phyloP scores from a whole-genome alignment of 192 early-diverging fungal species.

The Podila clonocystis region DNA sequence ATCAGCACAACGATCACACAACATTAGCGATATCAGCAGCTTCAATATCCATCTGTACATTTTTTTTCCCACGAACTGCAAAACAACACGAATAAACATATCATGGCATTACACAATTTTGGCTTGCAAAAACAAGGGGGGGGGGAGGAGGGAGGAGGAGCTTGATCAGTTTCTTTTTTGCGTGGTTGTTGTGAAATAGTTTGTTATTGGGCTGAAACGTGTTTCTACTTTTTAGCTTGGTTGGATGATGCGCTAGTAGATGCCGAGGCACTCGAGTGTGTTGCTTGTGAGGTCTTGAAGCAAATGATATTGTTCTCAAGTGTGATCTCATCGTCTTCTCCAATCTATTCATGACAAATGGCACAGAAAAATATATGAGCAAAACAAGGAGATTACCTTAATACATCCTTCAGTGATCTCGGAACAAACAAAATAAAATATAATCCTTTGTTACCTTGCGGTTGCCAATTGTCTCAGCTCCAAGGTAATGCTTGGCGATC shows the following conservation, averaged over 20 bases:
- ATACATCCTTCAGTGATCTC: neutral
- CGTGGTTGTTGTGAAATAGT: no score
- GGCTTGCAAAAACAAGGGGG: no score
- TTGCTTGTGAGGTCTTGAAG: slow-evolving; percentile 68
- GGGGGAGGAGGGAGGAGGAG: no score
- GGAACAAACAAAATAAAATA: neutral
- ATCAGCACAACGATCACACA: neutral
- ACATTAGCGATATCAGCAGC: no score
- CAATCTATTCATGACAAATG: slow-evolving; percentile 52
- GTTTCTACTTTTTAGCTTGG: no score
- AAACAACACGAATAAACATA: no score
- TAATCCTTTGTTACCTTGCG: slow-evolving; percentile 65
- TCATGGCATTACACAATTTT: no score
- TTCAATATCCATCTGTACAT: no score
- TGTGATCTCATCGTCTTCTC: slow-evolving; percentile 69
- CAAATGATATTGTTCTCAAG: slow-evolving; percentile 68
- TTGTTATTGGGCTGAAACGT: no score
- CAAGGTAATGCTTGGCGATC: slow-evolving; percentile 70
- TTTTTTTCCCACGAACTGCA: no score
- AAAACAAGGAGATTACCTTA: neutral
- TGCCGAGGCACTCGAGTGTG: slow-evolving; percentile 18
- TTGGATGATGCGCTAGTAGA: no score
- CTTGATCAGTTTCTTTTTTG: no score
- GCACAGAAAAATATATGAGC: neutral
- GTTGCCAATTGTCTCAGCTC: slow-evolving; percentile 81